These are phyloP conservation scores for Verticillium longisporum DNA, from an alignment of 2,329 filamentous ascomycete species.

Conservation along the genomic window DNA sequence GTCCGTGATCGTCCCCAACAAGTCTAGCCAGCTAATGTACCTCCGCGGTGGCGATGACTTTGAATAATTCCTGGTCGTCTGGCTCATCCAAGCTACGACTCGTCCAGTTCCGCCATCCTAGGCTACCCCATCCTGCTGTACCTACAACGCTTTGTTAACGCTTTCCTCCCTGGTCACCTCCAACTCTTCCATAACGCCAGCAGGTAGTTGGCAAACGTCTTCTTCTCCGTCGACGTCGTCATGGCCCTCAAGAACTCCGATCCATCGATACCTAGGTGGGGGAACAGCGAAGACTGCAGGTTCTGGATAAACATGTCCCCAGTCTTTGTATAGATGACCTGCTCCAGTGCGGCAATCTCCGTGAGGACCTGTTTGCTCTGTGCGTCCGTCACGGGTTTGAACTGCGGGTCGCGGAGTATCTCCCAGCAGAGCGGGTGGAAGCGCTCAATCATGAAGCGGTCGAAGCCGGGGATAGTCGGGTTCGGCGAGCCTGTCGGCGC, in stretches of 20 bases:
- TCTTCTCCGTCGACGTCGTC: constrained; percentile 53
- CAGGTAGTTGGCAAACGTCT: constrained; percentile 59
- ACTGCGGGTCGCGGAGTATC: constrained; percentile 69
- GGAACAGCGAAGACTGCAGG: constrained; percentile 57
- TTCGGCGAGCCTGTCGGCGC: constrained; percentile 38
- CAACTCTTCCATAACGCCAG: constrained; percentile 46
- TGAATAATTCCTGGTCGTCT: not conserved
- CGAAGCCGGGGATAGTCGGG: constrained; percentile 76
- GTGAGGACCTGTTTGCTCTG: constrained; percentile 82
- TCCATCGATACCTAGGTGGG: constrained; percentile 56
- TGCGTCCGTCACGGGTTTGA: constrained; percentile 74
- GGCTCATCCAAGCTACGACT: not conserved
- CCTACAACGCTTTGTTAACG: not conserved
- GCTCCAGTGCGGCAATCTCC: constrained; percentile 82
- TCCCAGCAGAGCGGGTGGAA: constrained; percentile 92
- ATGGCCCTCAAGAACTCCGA: constrained; percentile 52
- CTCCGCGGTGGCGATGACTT: not conserved
- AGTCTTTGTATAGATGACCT: constrained; percentile 84
- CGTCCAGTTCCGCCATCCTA: not conserved
- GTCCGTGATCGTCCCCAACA: not conserved
- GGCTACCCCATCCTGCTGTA: not conserved
- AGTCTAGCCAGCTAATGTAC: not conserved
- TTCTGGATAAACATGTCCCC: constrained; percentile 73
- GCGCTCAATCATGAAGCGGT: constrained; percentile 79
- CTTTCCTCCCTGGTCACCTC: constrained; percentile 5